Base-by-base conservation (phyloP, 163 green algal species). In the Chloromonas sp. region DNA sequence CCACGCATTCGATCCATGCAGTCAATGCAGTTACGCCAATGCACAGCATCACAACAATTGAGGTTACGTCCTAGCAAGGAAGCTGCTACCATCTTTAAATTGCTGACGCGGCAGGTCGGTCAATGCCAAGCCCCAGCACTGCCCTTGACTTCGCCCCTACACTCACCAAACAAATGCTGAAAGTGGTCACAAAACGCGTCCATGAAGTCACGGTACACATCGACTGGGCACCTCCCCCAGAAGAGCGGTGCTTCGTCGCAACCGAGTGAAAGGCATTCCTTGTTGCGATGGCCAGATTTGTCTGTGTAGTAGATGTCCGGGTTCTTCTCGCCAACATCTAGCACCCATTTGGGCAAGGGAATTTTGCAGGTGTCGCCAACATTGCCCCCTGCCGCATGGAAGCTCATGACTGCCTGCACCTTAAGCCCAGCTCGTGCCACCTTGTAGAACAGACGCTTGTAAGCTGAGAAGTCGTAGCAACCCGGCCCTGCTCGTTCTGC, bases 231-330 rank as follows among this genome's bases (percentile, higher is more conserved):
- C n/a, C 96, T 91, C 58, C 95, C 95, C 80, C 85, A 90, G 79
- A 99, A 96, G 60, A 99, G 88, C 3, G 93, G 94, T 82, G 93
- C 84, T 15, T 95, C 85, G 84, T 99, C 97, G 84, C 94, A 98
- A 15, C 95, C 97, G 3, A 99, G 87, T 60, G 93, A 98, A 2
- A 99, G 85, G 92, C 96, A 99, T 89, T 99, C 97, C 81, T 88
- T 86, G 89, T 99, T 99, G 61, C 95, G 90, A 74, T 87, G 70
- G 36, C 88, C 88, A 15, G 86, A 71, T 85, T 92, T 91, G 90
- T 99, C 96, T 15, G 95, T 98, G 91, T 96, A 99, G 82, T 96
- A 98, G 81, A 99, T 97, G 89, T 99, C 97, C 2, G 92, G 92
- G 83, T 99, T 94, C 62, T 85, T 81, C 71, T 96, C 92, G 2